Conservation (phyloP, 2,329 filamentous ascomycete species). For the Ophiostoma sp. region DNA sequence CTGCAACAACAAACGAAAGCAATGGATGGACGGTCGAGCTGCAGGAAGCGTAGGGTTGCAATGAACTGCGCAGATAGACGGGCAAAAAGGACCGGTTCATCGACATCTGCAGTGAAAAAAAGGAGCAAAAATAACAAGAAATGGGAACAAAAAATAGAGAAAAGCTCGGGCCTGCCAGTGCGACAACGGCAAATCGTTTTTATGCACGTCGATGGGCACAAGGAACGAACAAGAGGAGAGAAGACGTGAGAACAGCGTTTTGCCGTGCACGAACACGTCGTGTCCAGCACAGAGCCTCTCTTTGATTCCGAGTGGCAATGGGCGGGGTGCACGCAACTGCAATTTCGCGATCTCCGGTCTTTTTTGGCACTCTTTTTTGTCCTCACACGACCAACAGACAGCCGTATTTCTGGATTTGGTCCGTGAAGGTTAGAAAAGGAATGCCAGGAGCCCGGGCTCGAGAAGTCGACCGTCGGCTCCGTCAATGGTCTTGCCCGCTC, state of each 20-base stretch:
- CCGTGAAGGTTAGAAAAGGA: background rate
- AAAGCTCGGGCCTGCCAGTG: constrained; percentile 17
- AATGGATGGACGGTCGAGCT: background rate
- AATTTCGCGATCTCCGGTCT: background rate
- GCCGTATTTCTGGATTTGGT: background rate
- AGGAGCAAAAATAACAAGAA: background rate
- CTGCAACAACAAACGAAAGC: background rate
- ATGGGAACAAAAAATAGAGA: background rate
- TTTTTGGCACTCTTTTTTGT: background rate
- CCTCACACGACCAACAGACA: background rate
- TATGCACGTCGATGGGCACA: background rate
- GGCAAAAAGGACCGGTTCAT: background rate
- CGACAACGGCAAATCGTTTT: constrained; percentile 17
- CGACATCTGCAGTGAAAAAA: background rate
- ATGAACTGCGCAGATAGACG: constrained; percentile 3
- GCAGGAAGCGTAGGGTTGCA: constrained; percentile 16
- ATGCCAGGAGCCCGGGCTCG: constrained; percentile 9
- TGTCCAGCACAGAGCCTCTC: constrained; percentile 10
- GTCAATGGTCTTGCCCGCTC: background rate
- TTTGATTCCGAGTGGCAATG: background rate
- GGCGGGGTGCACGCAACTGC: background rate
- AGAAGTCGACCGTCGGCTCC: constrained; percentile 6
- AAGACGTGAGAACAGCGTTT: background rate
- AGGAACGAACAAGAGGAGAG: constrained; percentile 19
- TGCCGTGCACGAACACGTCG: background rate